Evolutionary conservation across 306 rosid genomes (phyloP), one percentile per base, ranked within the genome.

Genomic region (Fagus sylvatica): DNA sequence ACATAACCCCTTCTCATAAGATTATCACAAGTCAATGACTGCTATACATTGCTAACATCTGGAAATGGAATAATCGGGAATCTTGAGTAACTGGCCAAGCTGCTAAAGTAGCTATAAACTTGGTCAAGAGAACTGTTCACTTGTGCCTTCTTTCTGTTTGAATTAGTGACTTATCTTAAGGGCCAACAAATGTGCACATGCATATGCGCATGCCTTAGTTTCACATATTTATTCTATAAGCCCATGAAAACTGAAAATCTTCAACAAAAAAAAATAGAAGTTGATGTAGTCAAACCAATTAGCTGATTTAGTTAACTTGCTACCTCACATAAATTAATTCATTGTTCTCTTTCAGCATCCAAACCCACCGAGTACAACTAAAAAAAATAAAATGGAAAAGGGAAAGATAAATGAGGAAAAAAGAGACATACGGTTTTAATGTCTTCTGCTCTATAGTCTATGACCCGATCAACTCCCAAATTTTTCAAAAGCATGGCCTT

Each of bases 381-480:
- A 6, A 56, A 37, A 19, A 16, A 37, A 17, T n/a, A 2, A 65
- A 67, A 73, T 4, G 46, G 36, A 4, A 30, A 15, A n/a, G 1
- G 30, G 67, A 74, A 74, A 37, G 73, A 36, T 49, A 65, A 33
- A 37, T 22, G 51, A 77, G 75, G 71, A 78, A 70, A 41, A 28
- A 48, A 67, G 84, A 79, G 51, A 67, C 61, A 5, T 94, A 94
- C 98, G 10, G 92, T 82, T 91, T 92, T 90, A 49, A 92, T 76
- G 78, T 94, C 97, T 89, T 92, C 98, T 73, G 85, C 80, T 78
- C 73, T 90, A 67, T 92, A 94, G 79, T 94, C 97, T 85, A 94
- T 92, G 85, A 94, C 92, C 79, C 97, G 91, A 85, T 94, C 95
- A 69, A 87, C 97, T 80, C 97, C 98, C 91, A 90, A 83, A 34